A percentile compares a stretch with the other conserved stretches of the same genome.
These are phyloP conservation scores for Manihot esculenta DNA, from an alignment of 441 rosid genomes.

Conservation along the genomic window DNA sequence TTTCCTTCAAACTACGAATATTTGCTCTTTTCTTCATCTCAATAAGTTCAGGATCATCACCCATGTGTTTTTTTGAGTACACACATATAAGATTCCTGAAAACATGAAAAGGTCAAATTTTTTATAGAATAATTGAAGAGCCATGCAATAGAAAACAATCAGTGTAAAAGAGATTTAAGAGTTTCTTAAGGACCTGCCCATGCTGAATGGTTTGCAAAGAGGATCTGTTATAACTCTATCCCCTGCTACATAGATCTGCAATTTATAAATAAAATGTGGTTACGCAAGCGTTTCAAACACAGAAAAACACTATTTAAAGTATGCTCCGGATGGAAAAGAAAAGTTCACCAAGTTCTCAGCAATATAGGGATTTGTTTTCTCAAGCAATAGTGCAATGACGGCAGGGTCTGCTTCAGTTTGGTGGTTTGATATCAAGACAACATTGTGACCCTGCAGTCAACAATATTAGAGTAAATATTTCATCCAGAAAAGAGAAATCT, in stretches of 20 bases:
- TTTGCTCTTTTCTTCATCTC: conserved; percentile 91
- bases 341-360: conserved; percentile 75
- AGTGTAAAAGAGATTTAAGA: conserved; percentile 23
- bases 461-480: conserved; percentile 12
- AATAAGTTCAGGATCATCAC: conserved; percentile 81
- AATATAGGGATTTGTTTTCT: conserved; percentile 56
- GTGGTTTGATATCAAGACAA: conserved; percentile 91
- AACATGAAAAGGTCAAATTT: conserved; percentile 18
- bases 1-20: conserved; percentile 91
- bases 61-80: conserved; percentile 93
- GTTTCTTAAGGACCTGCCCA: conserved; percentile 74
- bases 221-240: conserved; percentile 97
- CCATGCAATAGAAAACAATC: conserved; percentile 21
- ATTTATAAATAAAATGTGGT: conserved; percentile 25
- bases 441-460: conserved; percentile 81
- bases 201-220: conserved; percentile 97
- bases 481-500: background rate
- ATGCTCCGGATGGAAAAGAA: conserved; percentile 22
- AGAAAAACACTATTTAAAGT: conserved; percentile 18
- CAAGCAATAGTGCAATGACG: conserved; percentile 79
- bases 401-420: conserved; percentile 99
- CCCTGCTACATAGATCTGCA: conserved; percentile 90
- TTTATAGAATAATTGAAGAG: conserved; percentile 22
- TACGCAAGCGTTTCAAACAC: conserved; percentile 25
- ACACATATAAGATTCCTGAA: conserved; percentile 95